These are phyloP conservation scores for Gossypium herbaceum DNA, from an alignment of 345 rosid species.

Conservation along the genomic window DNA sequence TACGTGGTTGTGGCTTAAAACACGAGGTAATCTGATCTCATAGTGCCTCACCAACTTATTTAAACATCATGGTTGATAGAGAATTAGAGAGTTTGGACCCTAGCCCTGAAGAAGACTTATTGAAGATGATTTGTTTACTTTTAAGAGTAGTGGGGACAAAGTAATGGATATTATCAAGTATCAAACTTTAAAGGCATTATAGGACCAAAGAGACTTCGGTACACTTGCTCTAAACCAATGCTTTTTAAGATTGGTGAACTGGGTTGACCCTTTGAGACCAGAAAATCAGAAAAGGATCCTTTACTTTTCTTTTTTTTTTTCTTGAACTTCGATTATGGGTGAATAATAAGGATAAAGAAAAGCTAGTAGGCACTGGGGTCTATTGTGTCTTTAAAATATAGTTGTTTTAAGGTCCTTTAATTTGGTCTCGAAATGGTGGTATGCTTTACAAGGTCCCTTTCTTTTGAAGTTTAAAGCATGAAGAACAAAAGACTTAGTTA, in stretches of 20 bases:
- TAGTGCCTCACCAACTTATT: background rate
- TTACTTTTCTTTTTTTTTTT: too few relatives aligned
- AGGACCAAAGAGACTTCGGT: background rate
- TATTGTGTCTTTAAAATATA: too few relatives aligned
- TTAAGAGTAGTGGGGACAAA: background rate
- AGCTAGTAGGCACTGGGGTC: too few relatives aligned
- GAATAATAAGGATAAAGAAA: too few relatives aligned
- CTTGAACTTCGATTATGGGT: too few relatives aligned
- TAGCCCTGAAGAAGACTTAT: background rate
- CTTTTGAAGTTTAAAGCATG: too few relatives aligned
- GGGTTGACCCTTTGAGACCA: background rate
- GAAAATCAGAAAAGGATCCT: background rate
- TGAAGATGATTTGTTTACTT: background rate
- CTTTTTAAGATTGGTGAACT: too few relatives aligned
- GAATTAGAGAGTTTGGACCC: background rate
- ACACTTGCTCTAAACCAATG: background rate
- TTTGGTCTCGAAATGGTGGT: too few relatives aligned
- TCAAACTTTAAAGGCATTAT: background rate
- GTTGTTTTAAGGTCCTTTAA: too few relatives aligned
- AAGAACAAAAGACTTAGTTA: background rate
- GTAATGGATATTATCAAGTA: background rate
- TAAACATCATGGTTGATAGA: background rate
- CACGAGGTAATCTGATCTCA: background rate
- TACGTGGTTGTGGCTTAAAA: background rate
- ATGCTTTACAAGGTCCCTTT: too few relatives aligned